Evolutionary conservation across 1,284 basidiomycete genomes (phyloP), one percentile per base, ranked within the genome.

Genomic region (Mycosarcoma mackinlayi): DNA sequence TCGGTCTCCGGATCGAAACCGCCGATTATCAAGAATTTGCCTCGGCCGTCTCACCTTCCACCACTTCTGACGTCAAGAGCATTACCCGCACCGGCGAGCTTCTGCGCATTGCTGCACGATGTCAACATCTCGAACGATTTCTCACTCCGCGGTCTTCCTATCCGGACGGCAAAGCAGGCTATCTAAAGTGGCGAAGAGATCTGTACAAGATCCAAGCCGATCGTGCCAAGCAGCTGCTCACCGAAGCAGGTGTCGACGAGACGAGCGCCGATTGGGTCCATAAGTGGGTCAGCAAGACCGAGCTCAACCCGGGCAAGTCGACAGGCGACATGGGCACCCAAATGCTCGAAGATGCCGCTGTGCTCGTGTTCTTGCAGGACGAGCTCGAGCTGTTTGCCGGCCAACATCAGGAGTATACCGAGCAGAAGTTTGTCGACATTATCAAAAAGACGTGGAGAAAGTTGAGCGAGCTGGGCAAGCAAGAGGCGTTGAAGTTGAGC

Each of bases 61-160:
- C 42, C 19, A 55, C 57, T 0, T 64, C 70, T 4, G 61, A 64
- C 14, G 61, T 51, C 18, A 41, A 54, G 13, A 47, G 48, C 7
- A 37, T 64, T 47, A 40, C 51, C 1, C 45, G 45, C 3, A 67
- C 63, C 1, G 18, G 28, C 34, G 69, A 75, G 13, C 62, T 77
- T 11, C 51, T 81, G 18, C 57, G 63, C 7, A 59, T 81, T n/a
- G 80, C 75, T 2, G 76, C 80, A 14, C 56, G 80, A 6, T 81
- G 77, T 40, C 80, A 81, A 48, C 80, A 81, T 49, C 68, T 81
- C 30, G 78, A 78, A 41, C 68, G 80, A 13, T 81, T 79, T 55
- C 47, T 64, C 23, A 73, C 69, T 3, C 80, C 80, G 0, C 67
- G 80, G 14, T 39, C 70, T 8, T 41, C 65, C 10, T 79, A 75